Base-by-base conservation (phyloP, 805 yeast genomes). In the Gaillardinia entomophila region DNA sequence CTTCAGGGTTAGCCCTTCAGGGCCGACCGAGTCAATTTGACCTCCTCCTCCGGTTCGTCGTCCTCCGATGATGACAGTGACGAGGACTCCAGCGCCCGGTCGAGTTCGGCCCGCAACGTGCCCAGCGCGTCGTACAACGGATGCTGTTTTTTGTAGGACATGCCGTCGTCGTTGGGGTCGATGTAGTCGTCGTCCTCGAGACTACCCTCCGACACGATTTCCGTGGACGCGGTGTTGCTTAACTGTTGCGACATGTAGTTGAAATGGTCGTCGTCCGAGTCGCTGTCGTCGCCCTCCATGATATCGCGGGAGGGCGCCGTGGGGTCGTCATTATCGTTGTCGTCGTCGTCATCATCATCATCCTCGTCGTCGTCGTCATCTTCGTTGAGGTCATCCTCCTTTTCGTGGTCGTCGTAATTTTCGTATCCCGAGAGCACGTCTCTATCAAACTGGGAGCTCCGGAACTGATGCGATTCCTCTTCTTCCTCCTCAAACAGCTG, bases 131-230 rank as follows among this genome's bases (percentile, higher is more conserved):
- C 76, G 47, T 82, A 81, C 34, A 81, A 54, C 4, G 85, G 81
- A 45, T 79, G 75, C 26, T 68, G 60, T 50, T 75, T 79, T 33
- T 77, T 75, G 53, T 82, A 82, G 1, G 85, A 78, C 49, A 75
- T 77, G 0, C 90, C 90, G 48, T 82, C 90, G 52, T 83, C 90
- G 48, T 82, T 81, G 1, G 90, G 89, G 49, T 82, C 89, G 45
- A 75, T 76, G 46, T 82, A 81, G 38, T 79, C 88, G 38, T 82
- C 87, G 11, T 73, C 83, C 18, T 65, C 66, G 28, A 51, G 57
- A 22, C 54, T 59, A 8, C 48, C 44, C 19, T 40, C 44, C 2
- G 62, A 42, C 26, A 52, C 47, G 18, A 57, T 49, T 25, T 57
- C 64, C 5, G 66, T 51, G 3, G 65, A 53, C 5, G 65, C 63